Base-by-base conservation (phyloP, 2,329 filamentous ascomycete species). In the Aspergillus arachidicola region DNA sequence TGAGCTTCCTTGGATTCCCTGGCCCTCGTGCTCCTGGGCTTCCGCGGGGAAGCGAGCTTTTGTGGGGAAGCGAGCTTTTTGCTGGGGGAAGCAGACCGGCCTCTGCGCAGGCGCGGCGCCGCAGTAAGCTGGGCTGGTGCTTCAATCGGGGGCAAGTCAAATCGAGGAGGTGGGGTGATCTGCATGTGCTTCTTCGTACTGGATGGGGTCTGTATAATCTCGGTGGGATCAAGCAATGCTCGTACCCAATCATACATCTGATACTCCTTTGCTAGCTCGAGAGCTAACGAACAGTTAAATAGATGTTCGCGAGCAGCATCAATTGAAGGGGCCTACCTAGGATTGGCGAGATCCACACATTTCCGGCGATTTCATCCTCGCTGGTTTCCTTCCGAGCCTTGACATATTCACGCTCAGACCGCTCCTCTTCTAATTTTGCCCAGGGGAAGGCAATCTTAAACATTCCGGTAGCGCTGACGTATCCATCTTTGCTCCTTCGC, bases 291-390 rank as follows among this genome's bases (percentile, higher is more conserved):
- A n/a, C 50, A 10, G 62, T 72, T 53, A 70, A 69, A 23, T 26
- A 16, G 9, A 48, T 6, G 57, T 28, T 4, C 30, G 48, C 32
- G 11, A 46, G 23, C 9, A 19, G 34, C 36, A 48, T 51, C 1
- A 12, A 19, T 36, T 10, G 10, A 28, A 16, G 12, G 36, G 34
- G 59, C 79, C 70, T 82, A 90, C 88, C 88, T 75, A 87, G 82
- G 68, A 90, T 85, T 6, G 94, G 93, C 54, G 93, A 88, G 57
- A 98, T 94, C 95, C 95, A 99, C 58, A 99, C 88, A 78, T 97
- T 99, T 53, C 95, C 95, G 30, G 95, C 95, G 34, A 95, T 93
- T 83, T 98, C 95, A 75, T 98, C 94, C 61, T 85, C 85, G 71
- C 93, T 96, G 11, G 94, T 96, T 34, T 90, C 90, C 38, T 87